These are phyloP conservation scores for Oryza nivara DNA, from an alignment of 176 grass and related monocot genomes.

Conservation along the genomic window DNA sequence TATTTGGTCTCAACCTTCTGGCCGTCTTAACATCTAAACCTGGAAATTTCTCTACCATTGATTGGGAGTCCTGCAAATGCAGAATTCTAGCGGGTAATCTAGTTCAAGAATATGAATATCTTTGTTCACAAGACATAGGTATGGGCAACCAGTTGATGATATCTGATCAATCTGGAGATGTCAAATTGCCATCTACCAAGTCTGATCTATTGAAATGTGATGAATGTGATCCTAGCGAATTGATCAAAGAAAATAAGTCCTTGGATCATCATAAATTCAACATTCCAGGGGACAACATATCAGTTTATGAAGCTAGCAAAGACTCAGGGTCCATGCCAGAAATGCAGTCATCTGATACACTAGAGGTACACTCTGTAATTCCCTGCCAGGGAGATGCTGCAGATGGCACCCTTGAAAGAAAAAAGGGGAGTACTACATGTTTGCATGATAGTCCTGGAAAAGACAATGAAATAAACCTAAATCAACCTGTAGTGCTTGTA, in stretches of 20 bases:
- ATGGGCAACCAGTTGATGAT: slow-evolving; percentile 41
- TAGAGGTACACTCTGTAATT: slow-evolving; percentile 41
- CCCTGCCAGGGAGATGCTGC: slow-evolving; percentile 45
- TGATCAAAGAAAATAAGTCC: slow-evolving; percentile 52
- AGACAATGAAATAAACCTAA: slow-evolving; percentile 64
- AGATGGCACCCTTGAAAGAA: slow-evolving; percentile 55
- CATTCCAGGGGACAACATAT: slow-evolving; percentile 19
- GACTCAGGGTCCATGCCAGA: slow-evolving; percentile 37
- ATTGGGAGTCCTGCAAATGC: slow-evolving; percentile 91
- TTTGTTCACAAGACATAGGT: slow-evolving; percentile 53
- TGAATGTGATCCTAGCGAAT: slow-evolving; percentile 28
- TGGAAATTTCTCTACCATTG: slow-evolving; percentile 76
- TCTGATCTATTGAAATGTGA: slow-evolving; percentile 30
- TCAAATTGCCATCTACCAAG: slow-evolving; percentile 31
- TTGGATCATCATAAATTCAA: slow-evolving; percentile 21
- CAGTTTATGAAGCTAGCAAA: slow-evolving; percentile 47
- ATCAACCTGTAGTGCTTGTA: slow-evolving; percentile 75
- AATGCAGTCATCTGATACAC: slow-evolving; percentile 36
- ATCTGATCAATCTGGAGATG: slow-evolving; percentile 50
- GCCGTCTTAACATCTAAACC: slow-evolving; percentile 87
- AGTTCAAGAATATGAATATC: slow-evolving; percentile 66
- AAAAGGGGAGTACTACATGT: slow-evolving; percentile 45
- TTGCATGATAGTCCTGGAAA: slow-evolving; percentile 41
- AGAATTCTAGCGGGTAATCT: slow-evolving; percentile 49
- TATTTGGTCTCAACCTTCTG: slow-evolving; percentile 88